Percentiles rank a stretch among this genome's conserved stretches.
phyloP scores from a whole-genome alignment of 176 grass and related monocot species.

The Hyparrhenia diplandra region DNA sequence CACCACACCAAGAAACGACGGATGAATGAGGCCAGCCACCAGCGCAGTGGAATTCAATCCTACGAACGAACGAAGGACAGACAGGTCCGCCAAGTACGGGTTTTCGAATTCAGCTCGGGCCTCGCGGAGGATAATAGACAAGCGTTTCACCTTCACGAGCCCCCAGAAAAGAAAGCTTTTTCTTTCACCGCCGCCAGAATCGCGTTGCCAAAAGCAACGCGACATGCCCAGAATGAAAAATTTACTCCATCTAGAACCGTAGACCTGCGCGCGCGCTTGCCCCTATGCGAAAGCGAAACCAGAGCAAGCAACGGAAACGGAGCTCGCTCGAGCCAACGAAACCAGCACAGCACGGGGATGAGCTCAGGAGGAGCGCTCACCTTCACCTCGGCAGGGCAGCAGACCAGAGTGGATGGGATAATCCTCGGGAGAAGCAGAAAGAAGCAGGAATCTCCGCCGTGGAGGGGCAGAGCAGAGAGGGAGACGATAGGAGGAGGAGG shows the following conservation, averaged over 20 bases:
- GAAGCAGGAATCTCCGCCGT: not conserved
- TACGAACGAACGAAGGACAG: not conserved
- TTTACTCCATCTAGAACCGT: not conserved
- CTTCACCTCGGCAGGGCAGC: conserved; percentile 22
- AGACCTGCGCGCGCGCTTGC: not conserved
- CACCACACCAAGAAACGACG: not conserved
- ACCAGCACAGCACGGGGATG: not conserved
- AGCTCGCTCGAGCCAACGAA: not conserved
- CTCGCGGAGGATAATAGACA: not conserved
- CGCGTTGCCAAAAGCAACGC: conserved; percentile 31
- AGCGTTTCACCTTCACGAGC: conserved; percentile 24
- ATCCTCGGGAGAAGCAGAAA: not conserved
- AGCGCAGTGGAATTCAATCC: not conserved
- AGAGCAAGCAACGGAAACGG: not conserved
- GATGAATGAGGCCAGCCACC: not conserved
- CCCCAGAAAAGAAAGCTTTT: conserved; percentile 26
- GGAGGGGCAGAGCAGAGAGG: not conserved
- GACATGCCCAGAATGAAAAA: conserved; percentile 6
- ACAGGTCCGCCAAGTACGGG: not conserved
- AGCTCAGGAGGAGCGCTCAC: not conserved
- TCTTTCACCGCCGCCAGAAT: conserved; percentile 41
- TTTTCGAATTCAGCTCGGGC: conserved; percentile 20
- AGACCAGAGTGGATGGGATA: not conserved
- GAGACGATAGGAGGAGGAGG: not conserved
- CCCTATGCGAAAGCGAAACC: not conserved